phyloP scores from a whole-genome alignment of 352 stramenopile species.

The Phytophthora litchii region DNA sequence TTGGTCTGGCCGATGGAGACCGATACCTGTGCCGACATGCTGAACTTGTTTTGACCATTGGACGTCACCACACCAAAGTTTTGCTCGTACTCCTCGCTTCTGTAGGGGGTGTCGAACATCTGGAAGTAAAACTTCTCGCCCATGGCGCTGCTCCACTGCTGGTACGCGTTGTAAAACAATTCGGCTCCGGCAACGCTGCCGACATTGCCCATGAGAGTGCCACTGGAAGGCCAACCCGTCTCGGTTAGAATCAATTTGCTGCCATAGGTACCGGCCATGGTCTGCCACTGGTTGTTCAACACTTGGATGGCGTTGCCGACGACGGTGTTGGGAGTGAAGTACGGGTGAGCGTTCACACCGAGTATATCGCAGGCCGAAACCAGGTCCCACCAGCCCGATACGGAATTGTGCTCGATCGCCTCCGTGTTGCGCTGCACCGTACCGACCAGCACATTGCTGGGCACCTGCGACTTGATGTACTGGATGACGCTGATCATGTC shows the following conservation, averaged over 20 bases:
- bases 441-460: constrained; percentile 46
- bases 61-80: constrained; percentile 48
- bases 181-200: constrained; percentile 31
- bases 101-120: constrained; percentile 64
- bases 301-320: constrained; percentile 35
- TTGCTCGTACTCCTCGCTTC: constrained; percentile 42
- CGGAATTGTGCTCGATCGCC: constrained; percentile 29
- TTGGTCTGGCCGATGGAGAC: constrained; percentile 18
- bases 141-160: constrained; percentile 54
- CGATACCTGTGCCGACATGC: constrained; percentile 34
- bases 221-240: constrained; percentile 47
- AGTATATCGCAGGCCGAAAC: constrained; percentile 38
- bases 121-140: constrained; percentile 70
- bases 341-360: constrained; percentile 57
- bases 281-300: constrained; percentile 43
- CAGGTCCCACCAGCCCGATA: constrained; percentile 35
- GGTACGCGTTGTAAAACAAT: constrained; percentile 55
- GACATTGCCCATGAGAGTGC: constrained; percentile 32
- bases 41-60: constrained; percentile 50
- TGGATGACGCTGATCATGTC: constrained; percentile 48
- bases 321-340: constrained; percentile 35
- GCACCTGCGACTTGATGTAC: constrained; percentile 48
- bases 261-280: constrained; percentile 29
- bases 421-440: constrained; percentile 65
- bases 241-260: constrained; percentile 50